Conservation (phyloP, 2,329 filamentous ascomycete species). For the Botrytis elliptica region DNA sequence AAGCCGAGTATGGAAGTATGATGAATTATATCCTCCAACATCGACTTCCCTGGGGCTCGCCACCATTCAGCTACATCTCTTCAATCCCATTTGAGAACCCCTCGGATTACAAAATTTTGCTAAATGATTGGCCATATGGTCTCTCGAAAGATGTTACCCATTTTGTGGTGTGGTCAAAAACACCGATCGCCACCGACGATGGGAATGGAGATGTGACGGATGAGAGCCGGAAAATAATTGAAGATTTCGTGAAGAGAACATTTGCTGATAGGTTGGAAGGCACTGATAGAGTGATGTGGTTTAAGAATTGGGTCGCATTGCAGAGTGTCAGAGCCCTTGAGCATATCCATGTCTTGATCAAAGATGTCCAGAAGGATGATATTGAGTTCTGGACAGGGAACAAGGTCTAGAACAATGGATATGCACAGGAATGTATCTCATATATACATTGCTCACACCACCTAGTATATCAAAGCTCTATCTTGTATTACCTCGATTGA, state of each 20-base stretch:
- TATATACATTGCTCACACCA: background rate
- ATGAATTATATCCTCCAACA: conserved; percentile 74
- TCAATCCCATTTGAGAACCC: conserved; percentile 50
- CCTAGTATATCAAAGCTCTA: background rate
- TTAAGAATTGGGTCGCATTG: conserved; percentile 88
- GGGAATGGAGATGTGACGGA: conserved; percentile 70
- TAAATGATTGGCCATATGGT: conserved; percentile 95
- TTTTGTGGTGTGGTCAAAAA: conserved; percentile 90
- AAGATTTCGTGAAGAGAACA: conserved; percentile 65
- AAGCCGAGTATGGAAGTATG: conserved; percentile 73
- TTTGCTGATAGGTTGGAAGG: conserved; percentile 62
- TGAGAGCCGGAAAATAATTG: conserved; percentile 62
- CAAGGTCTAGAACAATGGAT: conserved; percentile 1
- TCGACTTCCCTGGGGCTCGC: conserved; percentile 65
- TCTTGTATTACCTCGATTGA: background rate
- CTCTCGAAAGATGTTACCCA: conserved; percentile 67
- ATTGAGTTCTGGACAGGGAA: conserved; percentile 52
- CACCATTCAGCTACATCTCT: conserved; percentile 50
- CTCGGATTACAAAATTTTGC: conserved; percentile 66
- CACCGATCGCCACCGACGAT: conserved; percentile 69
- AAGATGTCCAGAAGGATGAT: conserved; percentile 51
- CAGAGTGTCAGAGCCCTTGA: conserved; percentile 87
- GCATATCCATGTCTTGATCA: conserved; percentile 79
- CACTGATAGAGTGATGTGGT: conserved; percentile 67
- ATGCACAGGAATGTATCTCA: background rate